A percentile compares a stretch with the other conserved stretches of the same genome.
Conservation (phyloP, 306 rosid genomes). For the Citrullus amarus region DNA sequence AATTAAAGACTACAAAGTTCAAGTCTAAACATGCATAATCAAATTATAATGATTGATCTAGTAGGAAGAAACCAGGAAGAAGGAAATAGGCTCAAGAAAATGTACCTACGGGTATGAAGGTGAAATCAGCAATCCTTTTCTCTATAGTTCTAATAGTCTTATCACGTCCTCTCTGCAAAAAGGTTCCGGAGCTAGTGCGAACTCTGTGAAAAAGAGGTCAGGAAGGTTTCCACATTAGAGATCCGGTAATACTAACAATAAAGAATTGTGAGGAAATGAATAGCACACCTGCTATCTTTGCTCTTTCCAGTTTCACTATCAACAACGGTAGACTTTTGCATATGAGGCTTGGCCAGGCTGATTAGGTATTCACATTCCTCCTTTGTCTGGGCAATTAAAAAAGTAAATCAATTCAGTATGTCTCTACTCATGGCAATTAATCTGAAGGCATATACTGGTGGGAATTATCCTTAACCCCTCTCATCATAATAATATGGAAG, state of each 20-base stretch:
- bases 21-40: neutral
- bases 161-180: constrained; percentile 83
- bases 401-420: constrained; percentile 9
- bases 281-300: constrained; percentile 81
- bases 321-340: constrained; percentile 84
- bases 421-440: neutral
- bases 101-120: constrained; percentile 80
- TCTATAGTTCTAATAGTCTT: constrained; percentile 68
- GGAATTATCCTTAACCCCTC: neutral
- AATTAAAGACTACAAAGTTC: neutral
- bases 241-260: constrained; percentile 8
- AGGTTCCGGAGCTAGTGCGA: constrained; percentile 94
- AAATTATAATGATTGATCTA: neutral
- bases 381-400: constrained; percentile 44
- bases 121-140: constrained; percentile 72
- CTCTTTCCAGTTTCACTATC: constrained; percentile 92
- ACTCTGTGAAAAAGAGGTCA: constrained; percentile 33
- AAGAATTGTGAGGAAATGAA: constrained; percentile 1
- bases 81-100: constrained; percentile 10
- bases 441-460: neutral
- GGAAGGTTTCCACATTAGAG: constrained; percentile 8
- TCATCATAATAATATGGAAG: neutral
- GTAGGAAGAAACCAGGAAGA: constrained; percentile 6
- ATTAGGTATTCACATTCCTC: constrained; percentile 83
- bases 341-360: constrained; percentile 60